Evolutionary conservation across 768 basidiomycete genomes (phyloP), one percentile per base, ranked within the genome.

Genomic region (Kwoniella mangroviensis): DNA sequence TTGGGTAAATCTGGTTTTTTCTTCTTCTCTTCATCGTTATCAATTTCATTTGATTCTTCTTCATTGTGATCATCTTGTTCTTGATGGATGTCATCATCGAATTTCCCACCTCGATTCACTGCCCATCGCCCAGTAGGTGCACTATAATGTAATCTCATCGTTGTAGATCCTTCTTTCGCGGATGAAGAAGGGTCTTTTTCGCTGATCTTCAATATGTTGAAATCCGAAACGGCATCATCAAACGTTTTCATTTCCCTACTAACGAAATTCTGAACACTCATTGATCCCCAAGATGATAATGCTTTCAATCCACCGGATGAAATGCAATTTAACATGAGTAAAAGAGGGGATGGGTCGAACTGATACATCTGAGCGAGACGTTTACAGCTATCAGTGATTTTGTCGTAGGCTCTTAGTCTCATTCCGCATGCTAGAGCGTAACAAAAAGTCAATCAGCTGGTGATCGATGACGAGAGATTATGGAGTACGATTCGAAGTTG

Each of bases 261-360:
- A 28, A 94, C 82, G 75, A 91, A 91, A 77, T 96, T 96, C 72
- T 93, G 92, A 11, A 96, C 84, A 0, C 90, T 90, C 0, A 89
- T 87, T 1, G 88, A 88, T 72, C 92, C 90, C 83, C 94, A 92
- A 0, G 90, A 87, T 70, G 92, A 91, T 0, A 90, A 89, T 3
- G 90, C 86, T 28, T 86, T 86, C 4, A 90, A 74, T 0, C 93
- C 92, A 11, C 78, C 74, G 68, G 90, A 89, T 0, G 90, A 88
- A 3, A 97, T 86, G 0, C 88, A 87, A 0, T 91, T 90, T 3
- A 90, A 79, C 22, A 96, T 86, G 58, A 98, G 86, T 6, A 93
- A 89, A 13, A 91, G 84, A 0, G 93, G 90, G 52, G 95, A 93
- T 63, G 93, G 91, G 77, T 94, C 90, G 85, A 92, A 94, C 78